phyloP scores from a whole-genome alignment of 441 rosid species.

The Gossypium schwendimanii region DNA sequence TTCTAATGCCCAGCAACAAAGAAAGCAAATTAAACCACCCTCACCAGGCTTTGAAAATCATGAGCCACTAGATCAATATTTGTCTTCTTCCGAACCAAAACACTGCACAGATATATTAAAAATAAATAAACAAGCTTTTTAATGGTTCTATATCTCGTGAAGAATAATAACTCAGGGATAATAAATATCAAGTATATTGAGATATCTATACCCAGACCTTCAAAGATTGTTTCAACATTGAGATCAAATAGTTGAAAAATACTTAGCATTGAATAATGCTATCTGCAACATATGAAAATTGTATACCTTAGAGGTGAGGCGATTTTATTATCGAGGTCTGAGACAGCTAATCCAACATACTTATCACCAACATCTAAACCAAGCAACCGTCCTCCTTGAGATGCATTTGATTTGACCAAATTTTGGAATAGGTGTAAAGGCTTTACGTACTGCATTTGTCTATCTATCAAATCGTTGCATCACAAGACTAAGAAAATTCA shows the following conservation, averaged over 20 bases:
- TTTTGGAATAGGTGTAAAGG: conserved; percentile 49
- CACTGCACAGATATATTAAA: conserved; percentile 38
- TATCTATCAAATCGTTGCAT: neutral
- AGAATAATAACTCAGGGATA: neutral
- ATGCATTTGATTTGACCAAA: conserved; percentile 38
- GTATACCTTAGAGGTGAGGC: conserved; percentile 70
- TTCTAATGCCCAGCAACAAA: neutral
- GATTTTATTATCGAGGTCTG: conserved; percentile 45
- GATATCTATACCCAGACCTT: neutral
- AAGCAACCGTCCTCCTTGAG: conserved; percentile 46
- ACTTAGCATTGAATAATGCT: neutral
- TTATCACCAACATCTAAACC: conserved; percentile 92
- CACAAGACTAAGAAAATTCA: neutral
- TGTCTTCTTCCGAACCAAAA: conserved; percentile 58
- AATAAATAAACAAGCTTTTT: neutral
- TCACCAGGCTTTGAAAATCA: conserved; percentile 68
- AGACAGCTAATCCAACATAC: conserved; percentile 82
- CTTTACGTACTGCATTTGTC: conserved; percentile 62
- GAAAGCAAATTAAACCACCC: conserved; percentile 17
- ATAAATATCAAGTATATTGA: neutral
- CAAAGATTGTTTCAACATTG: neutral
- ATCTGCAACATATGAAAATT: neutral
- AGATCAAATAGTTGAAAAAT: neutral
- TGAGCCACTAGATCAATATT: conserved; percentile 59
- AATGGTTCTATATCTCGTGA: neutral